phyloP scores from a whole-genome alignment of 805 yeast species.

The Nakazawaea molendinolei region DNA sequence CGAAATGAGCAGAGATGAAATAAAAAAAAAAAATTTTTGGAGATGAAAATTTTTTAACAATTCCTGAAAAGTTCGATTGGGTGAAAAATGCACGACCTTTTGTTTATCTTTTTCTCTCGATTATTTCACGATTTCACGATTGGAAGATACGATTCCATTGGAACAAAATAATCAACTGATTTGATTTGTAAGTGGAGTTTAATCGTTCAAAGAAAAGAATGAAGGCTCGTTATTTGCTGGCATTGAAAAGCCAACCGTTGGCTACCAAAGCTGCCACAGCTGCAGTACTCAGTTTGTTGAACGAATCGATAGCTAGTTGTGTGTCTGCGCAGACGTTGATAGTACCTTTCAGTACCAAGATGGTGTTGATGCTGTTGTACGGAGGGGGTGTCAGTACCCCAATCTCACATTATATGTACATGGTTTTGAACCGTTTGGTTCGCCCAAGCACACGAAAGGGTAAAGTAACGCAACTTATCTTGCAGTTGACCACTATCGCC shows the following conservation, averaged over 20 bases:
- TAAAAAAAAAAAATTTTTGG: no score
- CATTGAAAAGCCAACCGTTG: constrained; percentile 43
- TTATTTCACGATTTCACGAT: no score
- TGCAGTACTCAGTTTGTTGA: constrained; percentile 46
- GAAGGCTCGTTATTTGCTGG: constrained; percentile 34
- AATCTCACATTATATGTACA: constrained; percentile 47
- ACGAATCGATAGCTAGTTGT: constrained; percentile 52
- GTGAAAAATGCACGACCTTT: no score
- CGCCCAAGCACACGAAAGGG: constrained; percentile 32
- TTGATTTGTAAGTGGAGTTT: no score
- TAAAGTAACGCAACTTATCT: constrained; percentile 42
- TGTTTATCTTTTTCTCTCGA: no score
- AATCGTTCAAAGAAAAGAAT: no score
- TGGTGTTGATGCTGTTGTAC: constrained; percentile 48
- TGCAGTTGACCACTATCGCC: constrained; percentile 47
- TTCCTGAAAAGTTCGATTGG: no score
- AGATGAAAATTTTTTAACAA: no score
- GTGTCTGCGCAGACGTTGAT: constrained; percentile 39
- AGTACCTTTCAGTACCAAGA: constrained; percentile 29
- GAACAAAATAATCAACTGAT: no score
- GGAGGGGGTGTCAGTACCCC: constrained; percentile 54
- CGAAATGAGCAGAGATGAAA: no score
- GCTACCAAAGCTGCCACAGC: constrained; percentile 54
- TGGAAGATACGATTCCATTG: no score
- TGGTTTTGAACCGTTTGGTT: constrained; percentile 35